Evolutionary conservation across 345 rosid genomes (phyloP), one percentile per base, ranked within the genome.

Genomic region (Euphorbia tirucalli): DNA sequence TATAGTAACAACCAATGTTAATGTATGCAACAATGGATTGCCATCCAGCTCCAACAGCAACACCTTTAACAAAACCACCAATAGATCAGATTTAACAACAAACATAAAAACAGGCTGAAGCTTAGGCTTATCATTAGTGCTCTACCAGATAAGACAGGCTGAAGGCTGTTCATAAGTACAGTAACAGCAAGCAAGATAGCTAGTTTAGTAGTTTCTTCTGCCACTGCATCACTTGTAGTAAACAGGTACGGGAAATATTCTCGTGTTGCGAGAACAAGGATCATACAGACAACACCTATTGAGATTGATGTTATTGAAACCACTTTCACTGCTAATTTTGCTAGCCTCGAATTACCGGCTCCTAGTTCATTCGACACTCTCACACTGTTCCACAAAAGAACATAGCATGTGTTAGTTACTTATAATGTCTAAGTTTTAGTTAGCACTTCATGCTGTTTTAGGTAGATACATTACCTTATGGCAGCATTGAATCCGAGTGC

Each of bases 11-110:
- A 1, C 83, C 96, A 7, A 92, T 84, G 82, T 94, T 94, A 68
- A 94, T 86, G 76, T 90, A 94, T 2, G 96, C 97, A 18, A 92
- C 91, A 6, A 87, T 76, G 56, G 89, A 70, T 72, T 94, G 98
- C 98, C 98, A 94, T 75, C 98, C 98, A 6, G 95, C 98, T 79
- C 97, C 98, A 81, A 94, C 86, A 48, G 98, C 98, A 70, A 94
- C 97, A 35, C 98, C 97, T 94, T 35, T 46, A 68, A 16, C 31
- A 66, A 58, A 65, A 61, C 54, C 66, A 56, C 25, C 11, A 41
- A 11, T 11, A 11, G 44, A 41, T 41, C 44, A 41, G 44, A 41
- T 41, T 11, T 54, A n/a, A n/a, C n/a, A n/a, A n/a, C n/a, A n/a
- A n/a, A n/a, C n/a, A n/a, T n/a, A n/a, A n/a, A n/a, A n/a, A 57